A percentile compares a stretch with the other conserved stretches of the same genome.
These are phyloP conservation scores for Pleurotus djamor DNA, from an alignment of 768 basidiomycete species.

Conservation along the genomic window DNA sequence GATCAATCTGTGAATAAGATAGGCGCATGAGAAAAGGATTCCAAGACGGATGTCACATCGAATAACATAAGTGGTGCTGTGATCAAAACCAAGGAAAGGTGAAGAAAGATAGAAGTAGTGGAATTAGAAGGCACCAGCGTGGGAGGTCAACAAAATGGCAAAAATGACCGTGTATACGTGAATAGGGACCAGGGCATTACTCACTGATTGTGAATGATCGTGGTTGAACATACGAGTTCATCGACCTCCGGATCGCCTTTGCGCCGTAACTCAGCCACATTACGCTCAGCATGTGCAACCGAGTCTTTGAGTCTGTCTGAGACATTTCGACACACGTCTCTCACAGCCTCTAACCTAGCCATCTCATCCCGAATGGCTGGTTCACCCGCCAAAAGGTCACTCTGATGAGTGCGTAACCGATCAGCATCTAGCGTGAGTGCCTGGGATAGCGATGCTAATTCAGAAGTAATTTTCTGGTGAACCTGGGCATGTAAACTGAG, in stretches of 20 bases:
- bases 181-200: constrained; percentile 23
- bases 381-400: constrained; percentile 84
- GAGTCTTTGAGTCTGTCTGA: constrained; percentile 61
- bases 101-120: neutral
- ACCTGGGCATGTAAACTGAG: constrained; percentile 77
- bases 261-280: constrained; percentile 72
- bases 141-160: constrained; percentile 8
- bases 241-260: constrained; percentile 94
- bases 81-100: neutral
- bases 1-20: constrained; percentile 59
- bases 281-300: constrained; percentile 67
- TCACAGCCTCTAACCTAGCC: constrained; percentile 89
- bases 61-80: neutral
- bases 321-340: constrained; percentile 85
- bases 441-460: constrained; percentile 69
- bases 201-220: constrained; percentile 96
- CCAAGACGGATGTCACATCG: neutral
- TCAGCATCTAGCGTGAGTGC: constrained; percentile 66
- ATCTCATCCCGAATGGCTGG: constrained; percentile 97
- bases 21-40: constrained; percentile 8
- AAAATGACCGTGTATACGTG: constrained; percentile 7
- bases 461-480: constrained; percentile 69
- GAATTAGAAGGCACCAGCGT: constrained; percentile 5
- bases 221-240: constrained; percentile 93
- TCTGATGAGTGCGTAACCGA: constrained; percentile 75